Base-by-base conservation (phyloP, 2,329 filamentous ascomycete genomes). In the Geosmithia morbida region DNA sequence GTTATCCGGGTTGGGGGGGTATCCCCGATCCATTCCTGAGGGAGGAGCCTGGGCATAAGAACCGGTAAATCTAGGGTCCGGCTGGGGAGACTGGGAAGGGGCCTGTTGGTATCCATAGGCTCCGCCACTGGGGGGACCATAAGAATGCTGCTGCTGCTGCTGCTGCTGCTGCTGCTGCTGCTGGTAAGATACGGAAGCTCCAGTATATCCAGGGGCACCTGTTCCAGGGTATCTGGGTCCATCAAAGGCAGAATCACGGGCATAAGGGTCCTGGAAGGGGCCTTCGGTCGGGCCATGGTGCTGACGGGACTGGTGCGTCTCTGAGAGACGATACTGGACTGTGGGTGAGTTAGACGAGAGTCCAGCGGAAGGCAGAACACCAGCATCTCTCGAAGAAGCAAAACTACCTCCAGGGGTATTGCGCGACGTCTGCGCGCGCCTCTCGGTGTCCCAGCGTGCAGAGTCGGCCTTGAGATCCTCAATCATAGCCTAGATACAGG, bases 401-500 rank as follows among this genome's bases (percentile, higher is more conserved):
- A 63, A 67, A 67, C 68, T 78, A 79, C 75, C 75, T 78, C 74
- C 72, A 62, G 67, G 62, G 58, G 68, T 65, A 55, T 66, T 71
- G 41, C 41, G 60, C 71, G 71, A 61, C 54, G 67, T 73, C 61
- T 72, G 73, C 56, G 70, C 71, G 58, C 74, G 70, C 59, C 75
- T 70, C 63, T 79, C 75, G 61, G 70, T 70, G 55, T 79, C 75
- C 75, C 75, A 79, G 51, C 75, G 71, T 51, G 74, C 71, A 53
- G 75, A 79, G 60, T 79, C 75, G 59, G 71, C 73, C 56, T 79
- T 79, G 49, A 79, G 63, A 54, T 79, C 75, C 59, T 76, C 74
- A 47, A 79, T 79, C 75, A 79, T 79, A 49, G 75, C 74, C 75
- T 79, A 39, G 18, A 10, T 16, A 19, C 3, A 20, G 18, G 19